These are phyloP conservation scores for Tremella fuciformis DNA, from an alignment of 768 basidiomycete species.

Conservation along the genomic window DNA sequence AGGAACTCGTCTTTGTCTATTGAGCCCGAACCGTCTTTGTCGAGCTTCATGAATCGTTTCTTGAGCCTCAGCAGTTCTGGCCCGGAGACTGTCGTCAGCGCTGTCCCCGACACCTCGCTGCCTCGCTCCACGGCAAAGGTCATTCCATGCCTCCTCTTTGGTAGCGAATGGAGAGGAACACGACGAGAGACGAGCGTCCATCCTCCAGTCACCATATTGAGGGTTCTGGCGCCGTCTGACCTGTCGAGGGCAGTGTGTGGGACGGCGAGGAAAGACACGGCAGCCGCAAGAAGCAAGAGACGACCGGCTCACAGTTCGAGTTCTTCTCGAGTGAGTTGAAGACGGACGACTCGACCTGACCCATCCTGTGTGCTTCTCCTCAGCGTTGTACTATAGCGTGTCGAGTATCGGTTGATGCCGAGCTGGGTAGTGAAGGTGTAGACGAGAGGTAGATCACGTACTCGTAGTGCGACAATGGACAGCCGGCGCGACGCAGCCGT, in stretches of 20 bases:
- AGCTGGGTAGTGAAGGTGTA: background rate
- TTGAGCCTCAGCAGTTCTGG: conserved; percentile 90
- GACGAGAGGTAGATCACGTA: background rate
- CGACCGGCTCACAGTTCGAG: conserved; percentile 79
- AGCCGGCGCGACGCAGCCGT: too few species aligned
- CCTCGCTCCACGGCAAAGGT: too few species aligned
- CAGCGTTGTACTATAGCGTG: background rate
- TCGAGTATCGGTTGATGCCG: background rate
- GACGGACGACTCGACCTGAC: conserved; percentile 69
- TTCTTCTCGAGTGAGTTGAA: conserved; percentile 97
- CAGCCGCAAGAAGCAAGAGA: background rate
- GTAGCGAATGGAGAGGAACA: too few species aligned
- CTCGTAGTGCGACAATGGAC: background rate
- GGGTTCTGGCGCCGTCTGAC: too few species aligned
- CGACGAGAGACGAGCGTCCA: too few species aligned
- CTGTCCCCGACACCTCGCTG: too few species aligned
- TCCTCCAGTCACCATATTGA: too few species aligned
- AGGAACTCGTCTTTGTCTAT: conserved; percentile 98
- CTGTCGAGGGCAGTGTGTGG: background rate
- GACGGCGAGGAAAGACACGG: background rate
- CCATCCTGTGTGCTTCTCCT: conserved; percentile 46
- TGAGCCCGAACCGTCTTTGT: conserved; percentile 94
- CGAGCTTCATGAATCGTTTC: conserved; percentile 99
- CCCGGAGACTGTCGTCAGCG: conserved; percentile 71
- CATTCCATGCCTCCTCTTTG: too few species aligned